phyloP scores from a whole-genome alignment of 352 stramenopile genomes.

The Pseudoperonospora humuli region DNA sequence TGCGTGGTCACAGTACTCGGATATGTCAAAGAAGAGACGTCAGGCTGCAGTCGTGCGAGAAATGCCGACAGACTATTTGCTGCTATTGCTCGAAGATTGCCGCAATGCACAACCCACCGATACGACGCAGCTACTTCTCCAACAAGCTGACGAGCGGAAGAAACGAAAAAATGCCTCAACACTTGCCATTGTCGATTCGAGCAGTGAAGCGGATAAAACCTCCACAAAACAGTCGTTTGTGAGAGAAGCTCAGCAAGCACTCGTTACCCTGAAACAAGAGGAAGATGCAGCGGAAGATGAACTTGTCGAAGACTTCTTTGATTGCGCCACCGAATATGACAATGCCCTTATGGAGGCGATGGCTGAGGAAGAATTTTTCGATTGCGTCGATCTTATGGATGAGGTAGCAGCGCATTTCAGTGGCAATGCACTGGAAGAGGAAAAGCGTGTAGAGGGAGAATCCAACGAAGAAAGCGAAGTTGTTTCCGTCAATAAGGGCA shows the following conservation, averaged over 20 bases:
- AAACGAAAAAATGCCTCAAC: conserved; percentile 21
- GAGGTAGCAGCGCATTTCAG: conserved; percentile 44
- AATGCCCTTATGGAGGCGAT: conserved; percentile 47
- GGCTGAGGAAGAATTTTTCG: conserved; percentile 81
- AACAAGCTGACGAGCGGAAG: conserved; percentile 21
- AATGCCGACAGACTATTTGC: conserved; percentile 64
- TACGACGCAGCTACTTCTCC: conserved; percentile 26
- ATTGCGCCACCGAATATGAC: conserved; percentile 58
- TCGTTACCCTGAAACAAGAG: conserved; percentile 26
- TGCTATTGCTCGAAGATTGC: conserved; percentile 67
- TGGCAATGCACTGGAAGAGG: conserved; percentile 9
- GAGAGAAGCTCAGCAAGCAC: conserved; percentile 20
- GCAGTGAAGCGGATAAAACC: conserved; percentile 1
- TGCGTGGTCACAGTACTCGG: conserved; percentile 78
- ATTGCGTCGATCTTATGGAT: conserved; percentile 65
- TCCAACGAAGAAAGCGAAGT: conserved; percentile 2
- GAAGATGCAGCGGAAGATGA: conserved; percentile 38
- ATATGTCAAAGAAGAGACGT: conserved; percentile 46
- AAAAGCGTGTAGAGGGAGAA: conserved; percentile 10
- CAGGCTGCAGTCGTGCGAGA: conserved; percentile 65
- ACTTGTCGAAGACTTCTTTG: conserved; percentile 80
- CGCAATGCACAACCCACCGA: conserved; percentile 21
- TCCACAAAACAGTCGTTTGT: conserved; percentile 10
- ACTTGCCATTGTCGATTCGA: conserved; percentile 5
- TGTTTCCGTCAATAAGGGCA: background rate